Evolutionary conservation across 345 rosid species (phyloP).

Genomic region (Ceriops tagal): DNA sequence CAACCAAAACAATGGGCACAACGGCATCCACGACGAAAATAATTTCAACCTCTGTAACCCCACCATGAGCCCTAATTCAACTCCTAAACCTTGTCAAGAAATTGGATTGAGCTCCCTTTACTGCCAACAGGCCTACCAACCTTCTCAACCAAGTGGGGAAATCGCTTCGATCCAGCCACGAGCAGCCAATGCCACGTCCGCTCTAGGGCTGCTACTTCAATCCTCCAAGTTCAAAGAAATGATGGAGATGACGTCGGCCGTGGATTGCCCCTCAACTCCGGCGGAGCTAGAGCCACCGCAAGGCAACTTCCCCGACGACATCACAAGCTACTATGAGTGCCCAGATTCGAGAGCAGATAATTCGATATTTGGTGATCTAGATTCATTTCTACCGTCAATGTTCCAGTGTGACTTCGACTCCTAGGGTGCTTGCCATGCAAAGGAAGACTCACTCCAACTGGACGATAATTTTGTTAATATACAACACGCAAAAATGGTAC

Average conservation of each 20-base stretch:
- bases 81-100: slow-evolving; percentile 18
- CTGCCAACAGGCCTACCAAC: slow-evolving; percentile 12
- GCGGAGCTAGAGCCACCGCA: slow-evolving; percentile 28
- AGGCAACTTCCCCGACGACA: slow-evolving; percentile 47
- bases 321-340: slow-evolving; percentile 38
- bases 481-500: neutral
- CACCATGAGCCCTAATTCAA: neutral
- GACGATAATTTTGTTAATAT: neutral
- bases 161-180: slow-evolving; percentile 2
- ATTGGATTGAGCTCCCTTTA: slow-evolving; percentile 25
- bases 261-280: slow-evolving; percentile 26
- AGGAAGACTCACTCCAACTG: neutral
- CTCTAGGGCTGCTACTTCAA: slow-evolving; percentile 42
- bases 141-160: neutral
- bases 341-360: slow-evolving; percentile 28
- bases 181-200: slow-evolving; percentile 31
- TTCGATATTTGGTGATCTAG: slow-evolving; percentile 34
- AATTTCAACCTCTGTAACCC: slow-evolving; percentile 13
- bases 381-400: slow-evolving; percentile 15
- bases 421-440: neutral
- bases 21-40: neutral
- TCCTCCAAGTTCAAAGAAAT: slow-evolving; percentile 58
- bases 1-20: slow-evolving; percentile 14
- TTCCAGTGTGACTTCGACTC: slow-evolving; percentile 17
- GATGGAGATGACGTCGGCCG: slow-evolving; percentile 43